These are phyloP conservation scores for Fonsecaea pugnacius DNA, from an alignment of 2,329 filamentous ascomycete species.

Conservation along the genomic window DNA sequence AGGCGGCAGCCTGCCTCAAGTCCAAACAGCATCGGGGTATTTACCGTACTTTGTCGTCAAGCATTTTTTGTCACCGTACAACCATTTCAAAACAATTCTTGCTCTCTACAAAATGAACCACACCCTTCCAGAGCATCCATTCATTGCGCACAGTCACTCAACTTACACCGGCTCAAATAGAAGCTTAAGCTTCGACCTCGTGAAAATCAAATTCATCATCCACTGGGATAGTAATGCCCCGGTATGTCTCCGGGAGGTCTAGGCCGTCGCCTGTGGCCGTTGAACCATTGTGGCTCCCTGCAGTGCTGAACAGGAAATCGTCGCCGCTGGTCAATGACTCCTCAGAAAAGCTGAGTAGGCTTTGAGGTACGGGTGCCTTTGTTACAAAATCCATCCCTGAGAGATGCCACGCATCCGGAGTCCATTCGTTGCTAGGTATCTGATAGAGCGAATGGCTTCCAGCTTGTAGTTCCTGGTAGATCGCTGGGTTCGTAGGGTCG, in stretches of 20 bases:
- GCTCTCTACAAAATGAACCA: background rate
- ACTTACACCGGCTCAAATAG: background rate
- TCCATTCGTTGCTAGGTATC: conserved; percentile 44
- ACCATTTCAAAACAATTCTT: background rate
- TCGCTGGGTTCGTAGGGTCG: conserved; percentile 57
- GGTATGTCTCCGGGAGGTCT: conserved; percentile 38
- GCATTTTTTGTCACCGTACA: background rate
- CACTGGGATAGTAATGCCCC: conserved; percentile 45
- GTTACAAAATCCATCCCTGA: conserved; percentile 44
- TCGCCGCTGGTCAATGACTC: conserved; percentile 63
- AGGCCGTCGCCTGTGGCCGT: conserved; percentile 28
- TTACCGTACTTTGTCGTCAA: background rate
- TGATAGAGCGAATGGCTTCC: conserved; percentile 27
- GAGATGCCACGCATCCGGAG: conserved; percentile 47
- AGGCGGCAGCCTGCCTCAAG: background rate
- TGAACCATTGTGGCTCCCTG: conserved; percentile 35
- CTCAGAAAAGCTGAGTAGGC: conserved; percentile 64
- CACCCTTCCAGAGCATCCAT: background rate
- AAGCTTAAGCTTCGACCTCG: conserved; percentile 10
- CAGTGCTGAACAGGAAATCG: conserved; percentile 45
- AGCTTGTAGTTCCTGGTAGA: conserved; percentile 42
- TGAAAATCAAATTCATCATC: conserved; percentile 37
- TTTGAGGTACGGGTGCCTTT: conserved; percentile 50
- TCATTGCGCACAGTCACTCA: background rate
- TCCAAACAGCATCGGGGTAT: conserved; percentile 1